Percentiles rank a stretch among this genome's conserved stretches.
Evolutionary conservation across 805 yeast species (phyloP).

Genomic region (Kazachstania kunashirensis): DNA sequence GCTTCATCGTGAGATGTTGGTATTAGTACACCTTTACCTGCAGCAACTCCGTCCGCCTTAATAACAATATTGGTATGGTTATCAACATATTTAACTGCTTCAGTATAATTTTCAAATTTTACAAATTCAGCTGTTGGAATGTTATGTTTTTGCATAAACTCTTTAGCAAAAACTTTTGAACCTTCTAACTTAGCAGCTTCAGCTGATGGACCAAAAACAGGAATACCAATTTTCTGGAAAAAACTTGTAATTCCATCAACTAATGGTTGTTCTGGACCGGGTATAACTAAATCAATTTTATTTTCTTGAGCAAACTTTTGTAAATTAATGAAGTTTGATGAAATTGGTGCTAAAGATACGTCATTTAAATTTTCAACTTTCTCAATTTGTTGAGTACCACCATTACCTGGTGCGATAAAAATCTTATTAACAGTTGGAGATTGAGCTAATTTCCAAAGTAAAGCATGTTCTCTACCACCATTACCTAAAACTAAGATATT

Average conservation of each 20-base stretch:
- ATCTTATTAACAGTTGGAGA: constrained; percentile 62
- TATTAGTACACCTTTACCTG: constrained; percentile 95
- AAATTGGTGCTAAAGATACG: constrained; percentile 42
- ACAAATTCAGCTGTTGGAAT: constrained; percentile 92
- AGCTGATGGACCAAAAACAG: constrained; percentile 93
- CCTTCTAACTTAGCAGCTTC: constrained; percentile 94
- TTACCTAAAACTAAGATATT: constrained; percentile 84
- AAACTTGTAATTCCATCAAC: constrained; percentile 80
- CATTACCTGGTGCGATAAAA: constrained; percentile 95
- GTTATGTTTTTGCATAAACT: constrained; percentile 81
- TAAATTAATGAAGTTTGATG: constrained; percentile 58
- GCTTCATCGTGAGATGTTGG: constrained; percentile 84
- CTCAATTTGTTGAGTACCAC: constrained; percentile 52
- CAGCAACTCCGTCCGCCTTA: constrained; percentile 97
- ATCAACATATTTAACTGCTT: constrained; percentile 52
- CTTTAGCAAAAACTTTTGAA: constrained; percentile 87
- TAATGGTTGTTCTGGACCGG: constrained; percentile 99
- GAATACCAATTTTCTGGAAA: constrained; percentile 77
- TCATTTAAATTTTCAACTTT: constrained; percentile 59
- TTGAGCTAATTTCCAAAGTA: constrained; percentile 83
- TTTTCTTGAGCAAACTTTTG: constrained; percentile 66
- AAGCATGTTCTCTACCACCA: constrained; percentile 99
- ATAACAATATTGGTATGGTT: constrained; percentile 72
- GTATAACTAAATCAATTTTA: constrained; percentile 65
- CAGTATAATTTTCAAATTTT: constrained; percentile 67